Conservation (phyloP, 305 asterid genomes). For the Fraxinus baroniana region DNA sequence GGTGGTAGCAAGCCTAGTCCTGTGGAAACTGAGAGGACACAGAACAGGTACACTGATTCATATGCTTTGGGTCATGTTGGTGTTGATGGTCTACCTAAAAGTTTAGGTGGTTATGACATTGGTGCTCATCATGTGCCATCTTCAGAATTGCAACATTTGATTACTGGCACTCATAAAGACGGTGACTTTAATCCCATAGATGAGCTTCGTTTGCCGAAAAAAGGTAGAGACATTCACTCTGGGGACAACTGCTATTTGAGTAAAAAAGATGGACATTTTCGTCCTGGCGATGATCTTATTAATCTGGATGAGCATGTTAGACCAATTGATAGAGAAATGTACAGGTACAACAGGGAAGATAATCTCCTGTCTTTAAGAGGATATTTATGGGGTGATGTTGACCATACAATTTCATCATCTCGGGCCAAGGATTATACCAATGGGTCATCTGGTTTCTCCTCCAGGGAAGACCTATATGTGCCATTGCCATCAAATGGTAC, state of each 20-base stretch:
- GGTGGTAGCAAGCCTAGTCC: constrained; percentile 25
- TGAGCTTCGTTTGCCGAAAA: constrained; percentile 29
- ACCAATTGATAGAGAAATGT: constrained; percentile 25
- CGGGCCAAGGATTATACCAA: constrained; percentile 30
- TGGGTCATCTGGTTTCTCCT: constrained; percentile 26
- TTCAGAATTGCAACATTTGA: constrained; percentile 23
- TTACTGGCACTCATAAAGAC: constrained; percentile 22
- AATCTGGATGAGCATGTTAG: constrained; percentile 27
- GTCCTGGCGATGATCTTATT: constrained; percentile 30
- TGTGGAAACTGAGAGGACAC: constrained; percentile 25
- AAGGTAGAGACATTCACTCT: constrained; percentile 19
- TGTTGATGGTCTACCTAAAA: constrained; percentile 23
- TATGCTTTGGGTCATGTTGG: constrained; percentile 26
- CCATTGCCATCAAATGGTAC: constrained; percentile 27
- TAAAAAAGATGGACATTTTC: constrained; percentile 31
- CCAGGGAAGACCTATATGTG: constrained; percentile 27
- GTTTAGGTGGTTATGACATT: constrained; percentile 30
- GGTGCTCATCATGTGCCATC: constrained; percentile 31
- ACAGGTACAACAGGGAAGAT: constrained; percentile 31
- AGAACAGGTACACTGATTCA: constrained; percentile 23
- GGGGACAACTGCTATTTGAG: constrained; percentile 19
- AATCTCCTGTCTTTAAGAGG: constrained; percentile 27
- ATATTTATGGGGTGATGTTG: constrained; percentile 30
- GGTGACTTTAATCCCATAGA: constrained; percentile 1
- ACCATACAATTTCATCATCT: constrained; percentile 32